These are phyloP conservation scores for Mollisiaceae sp. DNA, from an alignment of 2,329 filamentous ascomycete genomes.

Conservation along the genomic window DNA sequence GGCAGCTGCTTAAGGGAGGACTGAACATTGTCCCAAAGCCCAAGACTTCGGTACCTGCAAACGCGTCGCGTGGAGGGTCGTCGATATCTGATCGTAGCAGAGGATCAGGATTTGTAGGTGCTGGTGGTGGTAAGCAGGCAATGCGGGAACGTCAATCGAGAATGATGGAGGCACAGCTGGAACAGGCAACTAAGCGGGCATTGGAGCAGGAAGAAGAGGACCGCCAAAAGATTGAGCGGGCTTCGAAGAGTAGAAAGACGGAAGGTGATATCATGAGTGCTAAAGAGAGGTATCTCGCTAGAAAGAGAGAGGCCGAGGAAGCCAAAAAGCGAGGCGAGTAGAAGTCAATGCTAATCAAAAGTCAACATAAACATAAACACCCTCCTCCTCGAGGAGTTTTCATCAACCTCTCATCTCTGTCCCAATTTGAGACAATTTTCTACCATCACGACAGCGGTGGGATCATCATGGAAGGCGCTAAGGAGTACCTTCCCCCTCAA, in stretches of 20 bases:
- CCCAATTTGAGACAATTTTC: neutral
- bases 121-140: slow-evolving; percentile 62
- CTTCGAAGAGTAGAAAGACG: slow-evolving; percentile 79
- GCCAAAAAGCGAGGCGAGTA: slow-evolving; percentile 58
- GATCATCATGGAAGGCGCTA: neutral
- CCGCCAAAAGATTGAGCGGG: slow-evolving; percentile 63
- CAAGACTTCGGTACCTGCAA: slow-evolving; percentile 48
- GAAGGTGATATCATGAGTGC: slow-evolving; percentile 76
- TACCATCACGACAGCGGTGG: neutral
- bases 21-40: slow-evolving; percentile 74
- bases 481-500: neutral
- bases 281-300: slow-evolving; percentile 78
- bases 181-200: slow-evolving; percentile 72
- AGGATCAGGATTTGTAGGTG: slow-evolving; percentile 48
- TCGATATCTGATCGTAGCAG: slow-evolving; percentile 35
- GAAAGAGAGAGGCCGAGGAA: slow-evolving; percentile 76
- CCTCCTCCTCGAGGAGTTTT: neutral
- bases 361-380: neutral
- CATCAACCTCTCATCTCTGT: neutral
- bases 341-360: neutral
- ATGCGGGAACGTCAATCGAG: slow-evolving; percentile 77
- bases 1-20: slow-evolving; percentile 77
- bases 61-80: slow-evolving; percentile 25
- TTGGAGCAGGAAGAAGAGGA: slow-evolving; percentile 73
- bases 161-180: slow-evolving; percentile 81